Conservation (phyloP, 306 rosid genomes). For the Begonia peltatifolia region DNA sequence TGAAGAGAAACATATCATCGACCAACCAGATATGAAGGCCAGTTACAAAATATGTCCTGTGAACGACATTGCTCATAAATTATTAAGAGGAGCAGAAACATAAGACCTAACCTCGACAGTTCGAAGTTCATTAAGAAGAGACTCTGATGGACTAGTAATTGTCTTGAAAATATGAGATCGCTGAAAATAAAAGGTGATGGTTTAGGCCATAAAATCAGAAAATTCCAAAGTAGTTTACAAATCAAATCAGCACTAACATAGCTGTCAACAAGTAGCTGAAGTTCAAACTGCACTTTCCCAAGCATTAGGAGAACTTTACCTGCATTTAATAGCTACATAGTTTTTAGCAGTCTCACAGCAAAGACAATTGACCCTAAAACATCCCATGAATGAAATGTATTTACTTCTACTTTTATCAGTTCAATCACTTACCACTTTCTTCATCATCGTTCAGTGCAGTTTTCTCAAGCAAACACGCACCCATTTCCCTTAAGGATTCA, state of each 20-base stretch:
- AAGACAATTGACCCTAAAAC: no score
- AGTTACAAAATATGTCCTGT: no score
- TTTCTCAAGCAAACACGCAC: slow-evolving; percentile 90
- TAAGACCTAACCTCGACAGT: slow-evolving; percentile 64
- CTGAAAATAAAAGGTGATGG: slow-evolving; percentile 35
- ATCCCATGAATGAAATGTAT: no score
- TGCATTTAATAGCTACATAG: slow-evolving; percentile 15
- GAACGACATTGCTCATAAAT: no score
- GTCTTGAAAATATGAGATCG: slow-evolving; percentile 85
- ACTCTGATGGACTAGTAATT: slow-evolving; percentile 80
- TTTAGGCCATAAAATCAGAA: slow-evolving; percentile 5
- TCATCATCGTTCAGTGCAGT: slow-evolving; percentile 78
- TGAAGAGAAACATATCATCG: no score
- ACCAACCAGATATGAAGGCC: no score
- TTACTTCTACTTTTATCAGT: no score
- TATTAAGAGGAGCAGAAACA: no score
- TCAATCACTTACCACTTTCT: slow-evolving; percentile 55
- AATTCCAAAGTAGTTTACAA: no score
- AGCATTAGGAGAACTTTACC: slow-evolving; percentile 68
- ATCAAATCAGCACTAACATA: slow-evolving; percentile 31
- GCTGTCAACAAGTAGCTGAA: slow-evolving; percentile 70
- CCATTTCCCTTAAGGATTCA: slow-evolving; percentile 78
- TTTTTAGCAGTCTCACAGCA: no score
- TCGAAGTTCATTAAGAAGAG: slow-evolving; percentile 92
- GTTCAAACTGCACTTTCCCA: slow-evolving; percentile 70